These are phyloP conservation scores for Paramecium bursaria DNA, from an alignment of 73 alveolate genomes.

Conservation along the genomic window DNA sequence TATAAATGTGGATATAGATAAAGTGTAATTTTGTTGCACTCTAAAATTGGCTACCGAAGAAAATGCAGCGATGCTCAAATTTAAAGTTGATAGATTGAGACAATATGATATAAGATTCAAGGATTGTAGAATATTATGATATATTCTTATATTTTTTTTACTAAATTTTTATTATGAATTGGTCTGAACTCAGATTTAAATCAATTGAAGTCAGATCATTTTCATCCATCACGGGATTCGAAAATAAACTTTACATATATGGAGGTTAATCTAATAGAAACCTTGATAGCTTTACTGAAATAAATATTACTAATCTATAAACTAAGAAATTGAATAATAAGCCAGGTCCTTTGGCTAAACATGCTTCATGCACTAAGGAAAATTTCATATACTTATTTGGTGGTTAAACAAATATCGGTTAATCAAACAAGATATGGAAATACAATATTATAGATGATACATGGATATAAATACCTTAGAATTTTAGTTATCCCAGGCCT, in stretches of 20 bases:
- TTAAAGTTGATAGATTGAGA: not conserved
- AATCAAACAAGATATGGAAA: slow-evolving; percentile 22
- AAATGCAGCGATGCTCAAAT: slow-evolving; percentile 4
- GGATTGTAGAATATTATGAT: not conserved
- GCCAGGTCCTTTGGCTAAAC: slow-evolving; percentile 48
- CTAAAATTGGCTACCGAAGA: not conserved
- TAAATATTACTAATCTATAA: not conserved
- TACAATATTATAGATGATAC: not conserved
- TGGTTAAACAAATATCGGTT: slow-evolving; percentile 15
- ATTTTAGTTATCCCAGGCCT: slow-evolving; percentile 15
- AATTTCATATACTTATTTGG: slow-evolving; percentile 37
- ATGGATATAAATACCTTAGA: slow-evolving; percentile 6
- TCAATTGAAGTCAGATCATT: not conserved
- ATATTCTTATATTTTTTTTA: too few relatives aligned
- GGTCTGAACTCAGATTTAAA: too few relatives aligned
- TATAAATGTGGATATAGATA: not conserved
- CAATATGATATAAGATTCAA: slow-evolving; percentile 9
- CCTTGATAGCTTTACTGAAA: too few relatives aligned
- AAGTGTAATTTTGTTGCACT: not conserved
- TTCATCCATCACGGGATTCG: not conserved
- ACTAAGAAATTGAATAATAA: not conserved
- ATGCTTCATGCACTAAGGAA: not conserved
- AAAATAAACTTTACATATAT: not conserved
- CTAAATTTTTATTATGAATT: not conserved
- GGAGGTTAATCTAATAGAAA: not conserved